A percentile compares a stretch with the other conserved stretches of the same genome.
These are phyloP conservation scores for Metschnikowia colocasiae DNA, from an alignment of 805 yeast species.

Conservation along the genomic window DNA sequence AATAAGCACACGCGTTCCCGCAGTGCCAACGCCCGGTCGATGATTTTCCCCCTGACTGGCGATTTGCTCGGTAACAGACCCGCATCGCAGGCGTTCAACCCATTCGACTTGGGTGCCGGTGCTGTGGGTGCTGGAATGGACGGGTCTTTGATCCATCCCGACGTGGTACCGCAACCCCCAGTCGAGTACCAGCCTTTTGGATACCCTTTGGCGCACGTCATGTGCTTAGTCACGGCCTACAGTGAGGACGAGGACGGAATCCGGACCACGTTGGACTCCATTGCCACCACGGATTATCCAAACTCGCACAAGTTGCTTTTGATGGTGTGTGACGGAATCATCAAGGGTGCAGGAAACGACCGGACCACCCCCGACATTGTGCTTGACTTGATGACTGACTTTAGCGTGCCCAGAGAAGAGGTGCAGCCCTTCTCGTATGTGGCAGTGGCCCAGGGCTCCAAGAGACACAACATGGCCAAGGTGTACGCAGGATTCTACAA, in stretches of 20 bases:
- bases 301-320: constrained; percentile 87
- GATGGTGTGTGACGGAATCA: constrained; percentile 88
- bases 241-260: constrained; percentile 88
- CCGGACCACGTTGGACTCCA: constrained; percentile 84
- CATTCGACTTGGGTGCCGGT: constrained; percentile 31
- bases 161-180: constrained; percentile 89
- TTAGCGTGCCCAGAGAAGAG: constrained; percentile 65
- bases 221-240: constrained; percentile 74
- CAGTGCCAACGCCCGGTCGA: constrained; percentile 16
- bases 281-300: constrained; percentile 94
- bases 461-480: constrained; percentile 97
- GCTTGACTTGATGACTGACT: constrained; percentile 73
- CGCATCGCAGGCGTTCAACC: constrained; percentile 23
- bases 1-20: constrained; percentile 16
- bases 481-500: constrained; percentile 92
- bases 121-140: constrained; percentile 45
- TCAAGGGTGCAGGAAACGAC: constrained; percentile 93
- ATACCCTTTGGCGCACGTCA: constrained; percentile 53
- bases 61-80: constrained; percentile 31
- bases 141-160: constrained; percentile 62
- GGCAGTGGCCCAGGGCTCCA: constrained; percentile 90
- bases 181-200: constrained; percentile 76
- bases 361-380: constrained; percentile 86
- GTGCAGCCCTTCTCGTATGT: constrained; percentile 85
- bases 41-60: constrained; percentile 22